A percentile compares a stretch with the other conserved stretches of the same genome.
These are phyloP conservation scores for Pseudonitzschia pungens DNA, from an alignment of 108 stramenopile genomes.

Conservation along the genomic window DNA sequence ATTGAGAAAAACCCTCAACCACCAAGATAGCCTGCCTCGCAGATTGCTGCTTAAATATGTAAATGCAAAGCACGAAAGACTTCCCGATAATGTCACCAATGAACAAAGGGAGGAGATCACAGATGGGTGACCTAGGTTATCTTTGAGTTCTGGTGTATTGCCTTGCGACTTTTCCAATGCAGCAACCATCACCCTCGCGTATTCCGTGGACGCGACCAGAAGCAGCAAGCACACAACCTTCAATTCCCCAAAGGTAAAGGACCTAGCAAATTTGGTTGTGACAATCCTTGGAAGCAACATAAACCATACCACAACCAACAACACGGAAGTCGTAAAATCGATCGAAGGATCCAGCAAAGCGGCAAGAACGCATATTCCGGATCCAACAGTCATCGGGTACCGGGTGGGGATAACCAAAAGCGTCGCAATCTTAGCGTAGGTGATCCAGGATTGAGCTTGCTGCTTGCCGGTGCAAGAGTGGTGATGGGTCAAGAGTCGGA, in stretches of 20 bases:
- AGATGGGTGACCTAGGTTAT: not conserved
- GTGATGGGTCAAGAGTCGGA: not conserved
- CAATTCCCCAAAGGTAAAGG: slow-evolving; percentile 9
- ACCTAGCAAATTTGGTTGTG: not conserved
- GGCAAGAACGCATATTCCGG: not conserved
- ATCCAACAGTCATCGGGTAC: not conserved
- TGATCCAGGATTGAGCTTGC: not conserved
- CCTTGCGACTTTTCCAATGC: not conserved
- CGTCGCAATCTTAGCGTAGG: slow-evolving; percentile 1
- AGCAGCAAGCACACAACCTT: not conserved
- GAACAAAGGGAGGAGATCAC: not conserved
- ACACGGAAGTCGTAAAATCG: not conserved
- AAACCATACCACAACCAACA: slow-evolving; percentile 4
- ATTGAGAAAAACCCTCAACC: not conserved
- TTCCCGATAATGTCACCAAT: not conserved
- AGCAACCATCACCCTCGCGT: not conserved
- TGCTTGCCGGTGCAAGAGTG: not conserved
- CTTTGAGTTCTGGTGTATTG: not conserved
- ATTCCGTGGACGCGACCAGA: slow-evolving; percentile 4
- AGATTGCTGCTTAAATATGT: slow-evolving; percentile 1
- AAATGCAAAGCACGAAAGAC: slow-evolving; percentile 1
- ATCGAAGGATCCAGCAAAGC: not conserved
- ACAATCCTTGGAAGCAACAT: slow-evolving; percentile 6
- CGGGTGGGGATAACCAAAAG: slow-evolving; percentile 1
- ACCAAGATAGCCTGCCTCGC: not conserved